Evolutionary conservation across 1,284 basidiomycete species (phyloP).

Genomic region (Cryptococcus sp.): DNA sequence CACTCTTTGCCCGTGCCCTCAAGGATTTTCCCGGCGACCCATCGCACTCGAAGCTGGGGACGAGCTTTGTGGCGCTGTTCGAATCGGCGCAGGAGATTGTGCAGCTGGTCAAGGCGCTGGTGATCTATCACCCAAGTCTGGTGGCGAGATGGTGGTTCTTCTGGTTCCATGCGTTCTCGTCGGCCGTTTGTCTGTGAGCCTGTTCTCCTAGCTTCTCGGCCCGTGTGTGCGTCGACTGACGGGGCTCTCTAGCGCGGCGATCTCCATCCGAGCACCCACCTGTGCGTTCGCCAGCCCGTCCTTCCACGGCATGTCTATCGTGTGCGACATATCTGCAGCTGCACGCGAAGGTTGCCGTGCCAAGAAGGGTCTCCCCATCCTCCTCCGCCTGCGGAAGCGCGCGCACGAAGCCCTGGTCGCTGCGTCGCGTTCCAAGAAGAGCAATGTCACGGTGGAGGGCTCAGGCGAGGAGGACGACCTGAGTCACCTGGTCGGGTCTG

Average conservation of each 20-base stretch:
- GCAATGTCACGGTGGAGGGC: not conserved
- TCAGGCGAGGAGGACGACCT: conserved; percentile 35
- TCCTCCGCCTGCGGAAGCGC: conserved; percentile 37
- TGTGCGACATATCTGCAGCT: conserved; percentile 45
- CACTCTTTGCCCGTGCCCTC: conserved; percentile 42
- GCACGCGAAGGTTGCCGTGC: conserved; percentile 44
- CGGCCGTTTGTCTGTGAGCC: conserved; percentile 47
- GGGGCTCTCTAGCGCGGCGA: conserved; percentile 29
- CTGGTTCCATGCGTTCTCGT: conserved; percentile 48
- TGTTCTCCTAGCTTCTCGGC: not conserved
- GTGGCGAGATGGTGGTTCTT: conserved; percentile 48
- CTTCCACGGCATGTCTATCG: conserved; percentile 40
- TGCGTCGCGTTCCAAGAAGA: conserved; percentile 12
- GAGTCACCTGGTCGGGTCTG: conserved; percentile 31
- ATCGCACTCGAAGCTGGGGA: conserved; percentile 29
- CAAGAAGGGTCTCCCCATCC: conserved; percentile 42
- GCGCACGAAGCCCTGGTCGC: conserved; percentile 35
- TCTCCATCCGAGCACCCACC: conserved; percentile 43
- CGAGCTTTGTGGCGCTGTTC: conserved; percentile 42
- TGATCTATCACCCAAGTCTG: conserved; percentile 47
- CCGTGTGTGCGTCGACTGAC: not conserved
- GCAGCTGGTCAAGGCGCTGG: conserved; percentile 42
- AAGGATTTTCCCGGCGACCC: conserved; percentile 39
- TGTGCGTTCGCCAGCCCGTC: conserved; percentile 47
- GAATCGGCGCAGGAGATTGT: conserved; percentile 48